Evolutionary conservation across 139 green algal genomes (phyloP), one percentile per base, ranked within the genome.

Genomic region (Edaphochlamys debaryana): DNA sequence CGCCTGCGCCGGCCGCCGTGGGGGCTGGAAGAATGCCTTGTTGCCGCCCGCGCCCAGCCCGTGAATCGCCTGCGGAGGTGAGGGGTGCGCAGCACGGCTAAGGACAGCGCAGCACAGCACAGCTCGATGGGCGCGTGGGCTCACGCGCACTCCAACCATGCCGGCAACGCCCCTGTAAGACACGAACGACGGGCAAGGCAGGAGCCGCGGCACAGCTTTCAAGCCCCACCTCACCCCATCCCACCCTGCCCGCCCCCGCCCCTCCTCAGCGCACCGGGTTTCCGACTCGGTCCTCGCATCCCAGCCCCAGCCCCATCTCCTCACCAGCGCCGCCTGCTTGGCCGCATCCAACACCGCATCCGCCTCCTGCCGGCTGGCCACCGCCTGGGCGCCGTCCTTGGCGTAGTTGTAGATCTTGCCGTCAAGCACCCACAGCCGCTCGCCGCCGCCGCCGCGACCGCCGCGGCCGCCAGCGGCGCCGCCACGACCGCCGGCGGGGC

Each of bases 381-480:
- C 92, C 73, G 92, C 79, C 62, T 83, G 67, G 0, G 95, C 90
- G 9, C 94, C 94, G 32, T 90, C 86, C 87, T 97, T 97, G 23
- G 82, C 75, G 67, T 95, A 97, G 84, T 98, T 98, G 86, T 98
- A 98, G 9, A 97, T 87, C 60, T 87, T 86, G 22, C 92, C 93
- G 42, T 97, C 92, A 36, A 93, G 80, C 48, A 98, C 88, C 91
- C 92, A 98, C 38, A 91, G 71, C 77, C 84, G 90, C 60, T 79
- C 87, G n/a, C 50, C 64, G 38, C n/a, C 23, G 70, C 77, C 66
- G 54, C 75, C 72, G 30, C 69, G n/a, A 3, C 87, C 40, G 56
- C 81, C 52, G 29, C 69, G 70, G 15, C 80, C 70, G 11, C 58
- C 79, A n/a, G n/a, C n/a, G 4, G 32, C 52, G 36, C 69, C 69